Evolutionary conservation across 2,329 filamentous ascomycete genomes (phyloP).

Genomic region (Cylindrodendrum hubeiense): DNA sequence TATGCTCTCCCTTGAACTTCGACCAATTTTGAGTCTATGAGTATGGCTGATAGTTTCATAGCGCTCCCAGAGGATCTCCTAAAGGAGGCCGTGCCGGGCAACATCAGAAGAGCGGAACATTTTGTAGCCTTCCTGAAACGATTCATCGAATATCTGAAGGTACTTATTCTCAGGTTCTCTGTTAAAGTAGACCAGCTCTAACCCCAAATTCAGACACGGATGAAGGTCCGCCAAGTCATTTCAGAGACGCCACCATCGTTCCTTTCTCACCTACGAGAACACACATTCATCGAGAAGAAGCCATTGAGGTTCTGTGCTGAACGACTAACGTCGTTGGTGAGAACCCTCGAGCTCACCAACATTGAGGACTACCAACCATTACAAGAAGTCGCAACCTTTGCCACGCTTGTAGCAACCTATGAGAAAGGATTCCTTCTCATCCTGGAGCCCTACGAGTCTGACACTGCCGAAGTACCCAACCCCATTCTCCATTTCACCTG

Average conservation of each 20-base stretch:
- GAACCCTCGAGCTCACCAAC: slow-evolving; percentile 94
- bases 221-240: slow-evolving; percentile 98
- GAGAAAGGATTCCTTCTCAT: slow-evolving; percentile 97
- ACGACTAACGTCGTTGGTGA: slow-evolving; percentile 90
- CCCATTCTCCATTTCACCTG: slow-evolving; percentile 98
- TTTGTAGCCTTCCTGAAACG: slow-evolving; percentile 95
- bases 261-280: slow-evolving; percentile 89
- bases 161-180: slow-evolving; percentile 36
- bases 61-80: slow-evolving; percentile 93
- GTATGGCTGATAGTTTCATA: slow-evolving; percentile 35
- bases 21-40: background rate
- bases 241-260: slow-evolving; percentile 97
- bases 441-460: slow-evolving; percentile 96
- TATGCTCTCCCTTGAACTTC: slow-evolving; percentile 41
- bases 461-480: slow-evolving; percentile 94
- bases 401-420: slow-evolving; percentile 94
- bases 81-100: slow-evolving; percentile 95
- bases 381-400: slow-evolving; percentile 97
- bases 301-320: slow-evolving; percentile 95
- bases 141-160: slow-evolving; percentile 97
- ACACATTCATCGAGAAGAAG: slow-evolving; percentile 98
- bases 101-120: slow-evolving; percentile 95
- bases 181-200: background rate
- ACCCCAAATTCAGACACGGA: slow-evolving; percentile 74
- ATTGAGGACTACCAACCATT: slow-evolving; percentile 98